Evolutionary conservation across 2,329 filamentous ascomycete genomes (phyloP).

Genomic region (Ceratocystiopsis brevicomis): DNA sequence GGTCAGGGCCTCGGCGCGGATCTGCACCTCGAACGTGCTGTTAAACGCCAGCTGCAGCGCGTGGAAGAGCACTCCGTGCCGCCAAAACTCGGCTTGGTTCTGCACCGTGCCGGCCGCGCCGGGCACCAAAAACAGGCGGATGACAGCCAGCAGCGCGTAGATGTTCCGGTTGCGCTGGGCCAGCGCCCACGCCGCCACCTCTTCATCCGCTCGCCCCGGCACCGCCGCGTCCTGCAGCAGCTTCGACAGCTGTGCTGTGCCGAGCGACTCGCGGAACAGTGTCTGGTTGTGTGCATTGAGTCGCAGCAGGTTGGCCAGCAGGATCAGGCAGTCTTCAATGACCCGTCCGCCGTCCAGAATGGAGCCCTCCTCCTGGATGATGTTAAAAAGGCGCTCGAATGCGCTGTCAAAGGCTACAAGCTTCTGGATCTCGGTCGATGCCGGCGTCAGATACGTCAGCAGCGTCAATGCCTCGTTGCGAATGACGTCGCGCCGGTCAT

Average conservation of each 20-base stretch:
- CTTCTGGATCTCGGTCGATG: conserved; percentile 79
- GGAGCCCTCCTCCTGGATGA: conserved; percentile 67
- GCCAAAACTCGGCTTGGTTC: conserved; percentile 76
- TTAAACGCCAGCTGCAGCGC: conserved; percentile 71
- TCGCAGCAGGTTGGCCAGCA: conserved; percentile 74
- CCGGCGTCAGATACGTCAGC: conserved; percentile 71
- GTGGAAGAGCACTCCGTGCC: conserved; percentile 60
- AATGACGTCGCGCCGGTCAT: conserved; percentile 71
- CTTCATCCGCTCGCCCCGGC: conserved; percentile 22
- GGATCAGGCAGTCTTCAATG: conserved; percentile 81
- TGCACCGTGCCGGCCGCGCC: conserved; percentile 64
- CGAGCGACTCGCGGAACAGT: conserved; percentile 79
- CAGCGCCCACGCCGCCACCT: conserved; percentile 55
- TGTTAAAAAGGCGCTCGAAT: conserved; percentile 67
- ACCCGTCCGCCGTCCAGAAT: conserved; percentile 66
- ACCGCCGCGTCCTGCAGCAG: conserved; percentile 38
- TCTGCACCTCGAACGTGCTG: conserved; percentile 48
- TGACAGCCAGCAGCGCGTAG: conserved; percentile 71
- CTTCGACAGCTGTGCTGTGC: conserved; percentile 50
- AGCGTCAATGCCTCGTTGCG: conserved; percentile 77
- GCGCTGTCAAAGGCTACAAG: conserved; percentile 89
- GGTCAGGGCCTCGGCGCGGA: conserved; percentile 69
- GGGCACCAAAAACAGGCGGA: conserved; percentile 65
- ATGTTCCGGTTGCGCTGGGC: conserved; percentile 74
- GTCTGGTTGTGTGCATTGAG: conserved; percentile 86